These are phyloP conservation scores for Papiliotrema nemorosa DNA, from an alignment of 1,284 basidiomycete species.

Conservation along the genomic window DNA sequence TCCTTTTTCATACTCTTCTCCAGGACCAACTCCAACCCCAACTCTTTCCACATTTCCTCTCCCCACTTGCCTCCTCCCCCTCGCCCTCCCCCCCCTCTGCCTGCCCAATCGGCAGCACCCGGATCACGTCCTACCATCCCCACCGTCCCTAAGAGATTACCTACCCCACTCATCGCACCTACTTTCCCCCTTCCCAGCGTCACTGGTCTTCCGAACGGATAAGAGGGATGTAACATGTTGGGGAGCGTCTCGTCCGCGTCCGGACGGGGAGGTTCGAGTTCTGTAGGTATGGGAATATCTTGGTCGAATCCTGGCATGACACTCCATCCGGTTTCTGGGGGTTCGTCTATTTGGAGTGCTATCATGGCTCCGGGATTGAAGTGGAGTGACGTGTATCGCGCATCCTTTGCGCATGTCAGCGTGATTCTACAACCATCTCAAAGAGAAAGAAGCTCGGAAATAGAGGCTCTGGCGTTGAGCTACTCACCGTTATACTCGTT, in stretches of 20 bases:
- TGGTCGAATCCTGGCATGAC: conserved; percentile 48
- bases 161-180: conserved; percentile 11
- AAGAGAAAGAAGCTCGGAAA: too few relatives aligned
- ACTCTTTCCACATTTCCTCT: conserved; percentile 34
- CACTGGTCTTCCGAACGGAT: conserved; percentile 37
- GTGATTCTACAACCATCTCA: not conserved
- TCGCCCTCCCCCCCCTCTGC: conserved; percentile 8
- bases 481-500: conserved; percentile 9
- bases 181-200: conserved; percentile 5
- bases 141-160: conserved; percentile 27
- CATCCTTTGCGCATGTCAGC: conserved; percentile 31
- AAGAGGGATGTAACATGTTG: conserved; percentile 37
- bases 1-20: conserved; percentile 35
- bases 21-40: conserved; percentile 27
- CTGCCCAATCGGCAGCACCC: conserved; percentile 2
- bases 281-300: conserved; percentile 21
- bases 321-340: conserved; percentile 40
- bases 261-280: conserved; percentile 30
- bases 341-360: conserved; percentile 36
- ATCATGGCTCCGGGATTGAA: conserved; percentile 32
- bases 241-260: conserved; percentile 46
- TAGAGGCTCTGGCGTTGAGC: too few relatives aligned
- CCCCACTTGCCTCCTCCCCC: conserved; percentile 9
- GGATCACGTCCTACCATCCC: conserved; percentile 5
- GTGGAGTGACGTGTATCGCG: conserved; percentile 43